Evolutionary conservation across 2,329 filamentous ascomycete species (phyloP).

Genomic region (Ceratocystis cacaofunesta): DNA sequence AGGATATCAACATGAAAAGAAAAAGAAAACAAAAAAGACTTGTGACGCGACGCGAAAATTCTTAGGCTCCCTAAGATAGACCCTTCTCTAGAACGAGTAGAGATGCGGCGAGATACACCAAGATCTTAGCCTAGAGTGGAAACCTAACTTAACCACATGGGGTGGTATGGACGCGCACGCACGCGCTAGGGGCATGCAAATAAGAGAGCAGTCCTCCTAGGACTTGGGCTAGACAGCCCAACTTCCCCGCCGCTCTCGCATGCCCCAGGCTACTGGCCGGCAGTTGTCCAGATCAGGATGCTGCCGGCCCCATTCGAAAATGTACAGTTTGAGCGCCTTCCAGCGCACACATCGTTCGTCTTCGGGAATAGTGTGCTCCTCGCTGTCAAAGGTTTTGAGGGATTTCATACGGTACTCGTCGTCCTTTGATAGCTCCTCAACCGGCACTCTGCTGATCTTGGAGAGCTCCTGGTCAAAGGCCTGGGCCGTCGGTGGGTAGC

Average conservation of each 20-base stretch:
- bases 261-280: slow-evolving; percentile 50
- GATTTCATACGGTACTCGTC: slow-evolving; percentile 47
- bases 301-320: slow-evolving; percentile 79
- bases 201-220: background rate
- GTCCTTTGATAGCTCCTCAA: slow-evolving; percentile 55
- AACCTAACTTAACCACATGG: too few species aligned
- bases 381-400: slow-evolving; percentile 54
- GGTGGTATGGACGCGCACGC: too few species aligned
- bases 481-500: slow-evolving; percentile 73
- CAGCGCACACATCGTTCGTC: slow-evolving; percentile 51
- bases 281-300: slow-evolving; percentile 54
- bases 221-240: slow-evolving; percentile 45
- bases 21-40: background rate
- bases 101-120: too few species aligned
- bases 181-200: background rate
- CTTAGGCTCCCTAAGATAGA: background rate
- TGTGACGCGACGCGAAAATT: background rate
- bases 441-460: slow-evolving; percentile 57
- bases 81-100: too few species aligned
- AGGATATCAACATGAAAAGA: background rate
- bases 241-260: slow-evolving; percentile 50
- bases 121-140: too few species aligned
- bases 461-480: slow-evolving; percentile 73
- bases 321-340: slow-evolving; percentile 70
- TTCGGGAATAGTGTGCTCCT: slow-evolving; percentile 19